Evolutionary conservation across 306 rosid species (phyloP).

Genomic region (Alnus rubra): DNA sequence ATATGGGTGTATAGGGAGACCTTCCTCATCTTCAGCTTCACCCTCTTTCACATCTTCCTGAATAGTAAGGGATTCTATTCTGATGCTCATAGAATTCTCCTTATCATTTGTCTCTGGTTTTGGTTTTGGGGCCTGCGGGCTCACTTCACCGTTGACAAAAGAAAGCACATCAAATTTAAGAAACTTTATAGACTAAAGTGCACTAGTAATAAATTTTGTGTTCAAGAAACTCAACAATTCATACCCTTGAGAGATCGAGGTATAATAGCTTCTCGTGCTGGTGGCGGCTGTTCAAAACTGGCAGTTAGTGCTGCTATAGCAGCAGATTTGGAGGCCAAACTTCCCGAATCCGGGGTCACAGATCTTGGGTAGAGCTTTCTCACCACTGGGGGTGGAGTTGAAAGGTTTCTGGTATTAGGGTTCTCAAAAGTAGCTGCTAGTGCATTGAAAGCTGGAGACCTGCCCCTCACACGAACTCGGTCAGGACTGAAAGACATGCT

Average conservation of each 20-base stretch:
- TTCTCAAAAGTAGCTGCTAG: slow-evolving; percentile 88
- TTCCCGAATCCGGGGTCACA: slow-evolving; percentile 55
- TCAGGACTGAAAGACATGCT: slow-evolving; percentile 95
- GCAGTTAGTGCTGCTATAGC: slow-evolving; percentile 68
- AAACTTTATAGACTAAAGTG: slow-evolving; percentile 17
- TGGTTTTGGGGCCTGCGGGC: slow-evolving; percentile 42
- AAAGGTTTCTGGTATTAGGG: slow-evolving; percentile 74
- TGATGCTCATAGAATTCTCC: slow-evolving; percentile 50
- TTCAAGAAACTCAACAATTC: slow-evolving; percentile 23
- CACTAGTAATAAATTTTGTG: slow-evolving; percentile 9
- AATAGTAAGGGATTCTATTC: slow-evolving; percentile 72
- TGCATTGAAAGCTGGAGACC: slow-evolving; percentile 97
- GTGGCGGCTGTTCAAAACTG: slow-evolving; percentile 58
- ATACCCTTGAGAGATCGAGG: slow-evolving; percentile 83
- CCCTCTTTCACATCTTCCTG: slow-evolving; percentile 84
- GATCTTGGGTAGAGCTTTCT: slow-evolving; percentile 90
- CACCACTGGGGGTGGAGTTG: slow-evolving; percentile 90
- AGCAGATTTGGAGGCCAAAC: slow-evolving; percentile 54
- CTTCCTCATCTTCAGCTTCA: slow-evolving; percentile 80
- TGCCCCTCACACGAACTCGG: slow-evolving; percentile 90
- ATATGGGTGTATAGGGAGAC: slow-evolving; percentile 70
- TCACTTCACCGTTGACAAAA: slow-evolving; percentile 46
- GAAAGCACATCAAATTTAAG: slow-evolving; percentile 14
- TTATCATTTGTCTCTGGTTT: slow-evolving; percentile 42
- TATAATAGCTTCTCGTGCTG: slow-evolving; percentile 61